Evolutionary conservation across 257 asterid genomes (phyloP).

Genomic region (Fraxinus cuspidata): DNA sequence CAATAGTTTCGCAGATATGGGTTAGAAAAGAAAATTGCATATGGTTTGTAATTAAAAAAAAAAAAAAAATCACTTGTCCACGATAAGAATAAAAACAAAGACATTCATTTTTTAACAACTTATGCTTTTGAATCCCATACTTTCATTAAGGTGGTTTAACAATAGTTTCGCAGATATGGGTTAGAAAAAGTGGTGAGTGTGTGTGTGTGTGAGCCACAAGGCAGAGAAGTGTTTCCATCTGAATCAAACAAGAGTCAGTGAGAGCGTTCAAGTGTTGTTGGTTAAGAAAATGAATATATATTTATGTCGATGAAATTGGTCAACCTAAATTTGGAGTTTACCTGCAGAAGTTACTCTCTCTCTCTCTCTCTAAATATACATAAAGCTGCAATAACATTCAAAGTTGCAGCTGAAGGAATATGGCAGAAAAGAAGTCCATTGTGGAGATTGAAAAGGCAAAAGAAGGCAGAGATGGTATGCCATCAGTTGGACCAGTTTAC

Average conservation of each 20-base stretch:
- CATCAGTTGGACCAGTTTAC: slow-evolving; percentile 67
- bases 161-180: background rate
- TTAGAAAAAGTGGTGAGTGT: background rate
- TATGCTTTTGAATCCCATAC: too few relatives aligned
- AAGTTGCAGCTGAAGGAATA: background rate
- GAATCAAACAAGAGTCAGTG: slow-evolving; percentile 32
- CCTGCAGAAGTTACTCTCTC: too few relatives aligned
- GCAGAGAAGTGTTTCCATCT: background rate
- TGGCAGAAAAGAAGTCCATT: slow-evolving; percentile 45
- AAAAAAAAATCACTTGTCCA: too few relatives aligned
- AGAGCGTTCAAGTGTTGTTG: slow-evolving; percentile 31
- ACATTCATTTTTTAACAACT: too few relatives aligned
- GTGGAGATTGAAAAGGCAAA: slow-evolving; percentile 59
- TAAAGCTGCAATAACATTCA: background rate
- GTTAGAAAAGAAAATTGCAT: too few relatives aligned
- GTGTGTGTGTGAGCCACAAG: background rate
- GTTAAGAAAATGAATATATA: slow-evolving; percentile 6
- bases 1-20: background rate
- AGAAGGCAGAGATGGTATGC: slow-evolving; percentile 55
- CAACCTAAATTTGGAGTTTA: slow-evolving; percentile 26
- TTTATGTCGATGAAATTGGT: slow-evolving; percentile 28
- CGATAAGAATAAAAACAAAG: too few relatives aligned
- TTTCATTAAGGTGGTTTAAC: background rate
- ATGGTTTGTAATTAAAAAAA: too few relatives aligned
- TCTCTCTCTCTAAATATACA: background rate